Base-by-base conservation (phyloP, 2,329 filamentous ascomycete genomes). In the Aspergillus aculeatinus region DNA sequence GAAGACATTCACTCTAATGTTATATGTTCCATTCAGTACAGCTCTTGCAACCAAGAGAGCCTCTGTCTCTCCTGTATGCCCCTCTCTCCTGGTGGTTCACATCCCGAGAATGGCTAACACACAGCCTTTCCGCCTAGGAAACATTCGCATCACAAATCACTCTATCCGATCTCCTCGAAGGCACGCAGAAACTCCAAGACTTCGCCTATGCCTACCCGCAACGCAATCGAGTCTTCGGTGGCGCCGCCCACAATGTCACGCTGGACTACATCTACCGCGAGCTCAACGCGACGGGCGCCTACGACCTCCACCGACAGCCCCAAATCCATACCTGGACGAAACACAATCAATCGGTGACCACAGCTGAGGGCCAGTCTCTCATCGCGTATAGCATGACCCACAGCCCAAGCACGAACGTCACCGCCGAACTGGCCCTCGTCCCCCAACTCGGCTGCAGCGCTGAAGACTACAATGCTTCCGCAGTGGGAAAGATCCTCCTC, bases 401-500 rank as follows among this genome's bases (percentile, higher is more conserved):
- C 68, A 89, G 87, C 2, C 89, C 89, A 12, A 71, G 70, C 31
- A 67, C 66, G 29, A 64, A 72, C 12, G 57, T 66, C 16, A 67
- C 64, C 7, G 68, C 67, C 0, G 65, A 68, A 7, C 82, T 88
- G 0, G 90, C 86, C 6, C 76, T 85, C 10, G 85, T 88, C 10
- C 73, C 76, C 10, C 86, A 87, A 68, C 74, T 85, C 5, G 90
- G 90, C 51, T 93, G 90, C 72, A 71, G 82, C 16, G 75, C 78
- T 64, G 78, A 81, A 2, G 89, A 93, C 74, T 93, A 86, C 70
- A 85, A 89, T 1, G 55, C 35, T 3, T 74, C 78, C 1, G 77
- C 88, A 4, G 73, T 78, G 10, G 88, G 86, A 53, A 85, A 85
- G 60, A 87, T 95, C 60, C 90, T 88, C 10, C 80, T 95, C 42